Conservation (phyloP, 2,329 filamentous ascomycete genomes). For the Aureobasidium sp. region DNA sequence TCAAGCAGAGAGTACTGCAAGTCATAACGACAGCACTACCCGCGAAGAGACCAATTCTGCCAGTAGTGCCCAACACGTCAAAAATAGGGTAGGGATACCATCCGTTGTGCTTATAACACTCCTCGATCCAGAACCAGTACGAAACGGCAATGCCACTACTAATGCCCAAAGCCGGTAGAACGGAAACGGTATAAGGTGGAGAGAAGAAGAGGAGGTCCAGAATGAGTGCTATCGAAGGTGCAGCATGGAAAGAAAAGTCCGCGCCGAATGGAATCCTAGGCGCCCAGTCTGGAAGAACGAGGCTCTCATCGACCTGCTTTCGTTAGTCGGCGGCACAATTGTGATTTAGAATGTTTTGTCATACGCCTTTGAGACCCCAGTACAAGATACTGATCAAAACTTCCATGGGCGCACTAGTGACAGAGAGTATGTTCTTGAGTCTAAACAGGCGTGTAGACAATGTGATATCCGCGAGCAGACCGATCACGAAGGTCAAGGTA, state of each 20-base stretch:
- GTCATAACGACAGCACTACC: slow-evolving; percentile 60
- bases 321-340: slow-evolving; percentile 17
- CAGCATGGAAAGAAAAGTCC: slow-evolving; percentile 60
- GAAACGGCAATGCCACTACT: slow-evolving; percentile 54
- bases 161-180: slow-evolving; percentile 52
- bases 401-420: slow-evolving; percentile 62
- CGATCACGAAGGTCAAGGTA: slow-evolving; percentile 54
- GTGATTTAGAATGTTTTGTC: neutral
- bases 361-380: slow-evolving; percentile 57
- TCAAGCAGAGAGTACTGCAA: slow-evolving; percentile 58
- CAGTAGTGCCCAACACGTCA: slow-evolving; percentile 55
- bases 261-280: slow-evolving; percentile 40
- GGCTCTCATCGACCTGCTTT: slow-evolving; percentile 41
- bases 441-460: slow-evolving; percentile 52
- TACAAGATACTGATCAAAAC: slow-evolving; percentile 65
- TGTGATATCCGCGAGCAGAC: slow-evolving; percentile 58
- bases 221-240: slow-evolving; percentile 58
- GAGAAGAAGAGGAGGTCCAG: slow-evolving; percentile 62
- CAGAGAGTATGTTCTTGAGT: slow-evolving; percentile 60
- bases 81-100: slow-evolving; percentile 86
- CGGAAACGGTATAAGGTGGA: slow-evolving; percentile 63
- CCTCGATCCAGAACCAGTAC: slow-evolving; percentile 74
- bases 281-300: slow-evolving; percentile 44
- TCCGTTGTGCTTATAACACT: slow-evolving; percentile 61
- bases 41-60: slow-evolving; percentile 63